Percentiles rank a stretch among this genome's conserved stretches.
Conservation (phyloP, 257 asterid genomes). For the Phtheirospermum japonicum region DNA sequence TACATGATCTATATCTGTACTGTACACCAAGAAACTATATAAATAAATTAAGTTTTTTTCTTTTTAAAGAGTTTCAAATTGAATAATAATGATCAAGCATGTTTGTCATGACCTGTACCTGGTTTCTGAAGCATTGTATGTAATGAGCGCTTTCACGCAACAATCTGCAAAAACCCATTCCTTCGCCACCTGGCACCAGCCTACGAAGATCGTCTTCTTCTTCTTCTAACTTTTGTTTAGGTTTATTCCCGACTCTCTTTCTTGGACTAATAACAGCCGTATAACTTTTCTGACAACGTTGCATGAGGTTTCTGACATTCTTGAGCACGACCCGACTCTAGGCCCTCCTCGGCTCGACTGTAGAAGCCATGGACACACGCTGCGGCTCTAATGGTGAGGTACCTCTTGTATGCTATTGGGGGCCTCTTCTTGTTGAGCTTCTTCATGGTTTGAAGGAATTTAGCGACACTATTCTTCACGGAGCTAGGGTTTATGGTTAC, state of each 20-base stretch:
- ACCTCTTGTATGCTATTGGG: conserved; percentile 28
- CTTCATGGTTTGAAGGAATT: conserved; percentile 50
- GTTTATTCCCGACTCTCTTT: no score
- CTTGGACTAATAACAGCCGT: no score
- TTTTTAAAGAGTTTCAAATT: no score
- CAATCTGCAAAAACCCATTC: conserved; percentile 50
- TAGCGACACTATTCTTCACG: conserved; percentile 56
- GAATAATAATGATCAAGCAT: conserved; percentile 47
- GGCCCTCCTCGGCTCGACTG: conserved; percentile 57
- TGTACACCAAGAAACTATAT: conserved; percentile 20
- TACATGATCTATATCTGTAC: background rate
- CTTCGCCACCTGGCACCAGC: conserved; percentile 67
- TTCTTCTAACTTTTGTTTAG: background rate
- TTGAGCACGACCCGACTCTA: no score
- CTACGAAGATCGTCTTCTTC: conserved; percentile 39
- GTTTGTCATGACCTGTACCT: conserved; percentile 71
- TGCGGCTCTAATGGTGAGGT: conserved; percentile 41
- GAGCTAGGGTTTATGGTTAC: conserved; percentile 31
- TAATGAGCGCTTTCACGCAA: conserved; percentile 71
- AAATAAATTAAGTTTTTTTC: no score
- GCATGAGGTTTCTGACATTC: no score
- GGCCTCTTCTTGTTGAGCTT: conserved; percentile 36
- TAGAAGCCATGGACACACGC: conserved; percentile 67
- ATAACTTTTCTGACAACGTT: no score
- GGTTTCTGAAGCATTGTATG: conserved; percentile 63